Evolutionary conservation across 352 stramenopile genomes (phyloP).

Genomic region (Phytopythium sindhum): DNA sequence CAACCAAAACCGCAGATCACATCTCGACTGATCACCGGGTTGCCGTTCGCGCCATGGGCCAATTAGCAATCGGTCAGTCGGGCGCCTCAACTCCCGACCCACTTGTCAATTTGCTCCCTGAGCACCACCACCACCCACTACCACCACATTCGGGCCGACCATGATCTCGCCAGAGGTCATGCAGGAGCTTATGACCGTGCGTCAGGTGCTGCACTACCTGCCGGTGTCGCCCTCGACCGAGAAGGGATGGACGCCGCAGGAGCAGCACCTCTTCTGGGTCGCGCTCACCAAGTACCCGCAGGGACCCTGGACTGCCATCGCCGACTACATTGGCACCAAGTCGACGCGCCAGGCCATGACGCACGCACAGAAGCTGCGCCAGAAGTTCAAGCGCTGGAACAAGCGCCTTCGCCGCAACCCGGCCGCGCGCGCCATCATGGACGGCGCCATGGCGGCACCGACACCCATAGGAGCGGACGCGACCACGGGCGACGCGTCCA

Average conservation of each 20-base stretch:
- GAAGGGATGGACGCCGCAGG: slow-evolving; percentile 23
- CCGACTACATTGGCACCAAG: slow-evolving; percentile 47
- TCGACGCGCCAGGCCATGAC: slow-evolving; percentile 57
- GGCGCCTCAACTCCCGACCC: slow-evolving; percentile 8
- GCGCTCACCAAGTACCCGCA: slow-evolving; percentile 38
- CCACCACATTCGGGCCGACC: background rate
- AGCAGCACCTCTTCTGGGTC: slow-evolving; percentile 35
- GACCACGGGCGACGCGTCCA: background rate
- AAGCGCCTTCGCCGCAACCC: slow-evolving; percentile 26
- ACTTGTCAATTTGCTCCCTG: slow-evolving; percentile 17
- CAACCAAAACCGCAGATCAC: background rate
- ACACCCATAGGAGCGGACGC: background rate
- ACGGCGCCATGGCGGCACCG: slow-evolving; percentile 5
- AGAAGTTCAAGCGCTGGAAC: slow-evolving; percentile 45
- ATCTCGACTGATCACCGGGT: background rate
- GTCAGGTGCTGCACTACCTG: slow-evolving; percentile 35
- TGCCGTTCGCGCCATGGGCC: background rate
- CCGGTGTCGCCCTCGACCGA: slow-evolving; percentile 25
- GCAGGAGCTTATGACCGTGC: slow-evolving; percentile 30
- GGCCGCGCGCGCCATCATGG: slow-evolving; percentile 21
- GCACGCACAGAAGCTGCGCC: slow-evolving; percentile 50
- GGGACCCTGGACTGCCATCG: slow-evolving; percentile 48
- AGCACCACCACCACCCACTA: slow-evolving; percentile 2
- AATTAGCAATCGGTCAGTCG: background rate
- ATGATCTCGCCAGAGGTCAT: slow-evolving; percentile 39